Conservation (phyloP, 1,284 basidiomycete species). For the Cronartium quercuum region DNA sequence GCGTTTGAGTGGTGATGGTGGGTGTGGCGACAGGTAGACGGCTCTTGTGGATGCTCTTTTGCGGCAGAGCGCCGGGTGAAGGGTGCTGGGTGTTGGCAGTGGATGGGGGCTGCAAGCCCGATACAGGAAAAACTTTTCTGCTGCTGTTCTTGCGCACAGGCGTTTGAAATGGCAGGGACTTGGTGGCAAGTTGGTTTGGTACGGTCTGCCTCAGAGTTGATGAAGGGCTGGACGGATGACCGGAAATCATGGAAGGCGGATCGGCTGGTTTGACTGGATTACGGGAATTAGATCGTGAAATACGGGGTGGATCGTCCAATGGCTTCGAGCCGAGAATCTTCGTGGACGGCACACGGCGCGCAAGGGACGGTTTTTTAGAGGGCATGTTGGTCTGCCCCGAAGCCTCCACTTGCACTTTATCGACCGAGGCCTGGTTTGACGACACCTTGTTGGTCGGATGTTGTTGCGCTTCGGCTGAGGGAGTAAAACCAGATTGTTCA, state of each 20-base stretch:
- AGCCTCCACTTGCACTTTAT: too few species aligned
- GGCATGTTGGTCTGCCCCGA: background rate
- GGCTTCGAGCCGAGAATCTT: background rate
- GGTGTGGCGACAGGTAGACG: background rate
- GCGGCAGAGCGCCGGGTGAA: background rate
- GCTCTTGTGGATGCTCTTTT: background rate
- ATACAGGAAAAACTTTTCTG: background rate
- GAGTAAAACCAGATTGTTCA: too few species aligned
- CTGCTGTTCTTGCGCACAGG: background rate
- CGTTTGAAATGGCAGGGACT: background rate
- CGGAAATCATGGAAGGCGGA: background rate
- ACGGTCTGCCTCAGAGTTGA: background rate
- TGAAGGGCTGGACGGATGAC: background rate
- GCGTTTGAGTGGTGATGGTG: background rate
- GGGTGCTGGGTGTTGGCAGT: background rate
- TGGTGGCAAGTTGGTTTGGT: background rate
- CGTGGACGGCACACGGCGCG: background rate
- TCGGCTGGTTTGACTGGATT: background rate
- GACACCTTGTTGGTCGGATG: too few species aligned
- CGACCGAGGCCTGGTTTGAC: too few species aligned
- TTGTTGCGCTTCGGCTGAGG: too few species aligned
- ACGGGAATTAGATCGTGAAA: background rate
- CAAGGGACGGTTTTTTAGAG: background rate
- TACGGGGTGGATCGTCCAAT: background rate
- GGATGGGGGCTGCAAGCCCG: background rate